Evolutionary conservation across 352 stramenopile species (phyloP).

Genomic region (Peronospora farinosa): DNA sequence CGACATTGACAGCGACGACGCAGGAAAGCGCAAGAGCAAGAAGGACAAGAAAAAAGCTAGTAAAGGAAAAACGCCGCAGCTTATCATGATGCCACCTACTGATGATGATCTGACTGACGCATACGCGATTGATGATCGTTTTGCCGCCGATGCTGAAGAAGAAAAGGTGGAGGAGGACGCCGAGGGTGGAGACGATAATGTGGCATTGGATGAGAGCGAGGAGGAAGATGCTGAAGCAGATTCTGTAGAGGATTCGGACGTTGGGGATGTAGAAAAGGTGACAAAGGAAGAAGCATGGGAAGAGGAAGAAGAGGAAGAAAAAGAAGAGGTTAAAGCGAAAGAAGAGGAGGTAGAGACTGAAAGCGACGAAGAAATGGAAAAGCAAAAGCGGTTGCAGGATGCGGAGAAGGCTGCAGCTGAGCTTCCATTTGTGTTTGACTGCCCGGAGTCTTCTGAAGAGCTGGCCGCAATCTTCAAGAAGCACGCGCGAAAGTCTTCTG

Average conservation of each 20-base stretch:
- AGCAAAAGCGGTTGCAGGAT: constrained; percentile 54
- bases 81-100: constrained; percentile 72
- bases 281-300: constrained; percentile 27
- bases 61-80: constrained; percentile 37
- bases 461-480: constrained; percentile 85
- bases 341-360: constrained; percentile 32
- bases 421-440: constrained; percentile 94
- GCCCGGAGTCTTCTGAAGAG: constrained; percentile 87
- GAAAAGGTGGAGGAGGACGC: constrained; percentile 51
- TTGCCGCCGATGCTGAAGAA: constrained; percentile 36
- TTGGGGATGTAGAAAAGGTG: constrained; percentile 31
- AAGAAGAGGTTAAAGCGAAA: no score
- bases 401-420: constrained; percentile 57
- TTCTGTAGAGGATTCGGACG: constrained; percentile 42
- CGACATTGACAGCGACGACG: constrained; percentile 55
- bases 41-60: constrained; percentile 43
- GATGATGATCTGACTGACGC: constrained; percentile 89
- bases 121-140: constrained; percentile 65
- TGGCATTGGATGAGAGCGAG: constrained; percentile 42
- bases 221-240: constrained; percentile 38
- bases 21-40: constrained; percentile 39
- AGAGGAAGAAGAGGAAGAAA: constrained; percentile 40
- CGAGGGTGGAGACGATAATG: constrained; percentile 45
- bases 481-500: constrained; percentile 73
- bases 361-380: constrained; percentile 73